Evolutionary conservation across 164 flowering plant genomes (phyloP).

Genomic region (Piper longum): DNA sequence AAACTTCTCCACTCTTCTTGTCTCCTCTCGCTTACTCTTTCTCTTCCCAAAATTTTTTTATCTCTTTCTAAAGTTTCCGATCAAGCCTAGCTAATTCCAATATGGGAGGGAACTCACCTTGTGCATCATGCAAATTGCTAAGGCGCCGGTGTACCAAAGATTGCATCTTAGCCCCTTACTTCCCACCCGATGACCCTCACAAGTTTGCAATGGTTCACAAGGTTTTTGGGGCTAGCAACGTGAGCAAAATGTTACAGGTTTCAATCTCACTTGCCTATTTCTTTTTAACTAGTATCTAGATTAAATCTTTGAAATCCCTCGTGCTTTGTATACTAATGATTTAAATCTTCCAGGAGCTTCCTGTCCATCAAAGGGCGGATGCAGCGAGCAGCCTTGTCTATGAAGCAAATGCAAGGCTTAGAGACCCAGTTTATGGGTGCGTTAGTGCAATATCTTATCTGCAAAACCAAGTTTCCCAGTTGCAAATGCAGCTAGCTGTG

Average conservation of each 20-base stretch:
- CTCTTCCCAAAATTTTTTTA: too few relatives aligned
- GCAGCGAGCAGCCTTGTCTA: slow-evolving; percentile 55
- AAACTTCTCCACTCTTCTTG: neutral
- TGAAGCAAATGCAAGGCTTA: slow-evolving; percentile 44
- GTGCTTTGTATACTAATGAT: neutral
- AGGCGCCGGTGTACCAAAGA: slow-evolving; percentile 29
- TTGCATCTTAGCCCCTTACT: slow-evolving; percentile 35
- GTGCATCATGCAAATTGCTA: slow-evolving; percentile 37
- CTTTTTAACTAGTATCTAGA: neutral
- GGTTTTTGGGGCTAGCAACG: slow-evolving; percentile 53
- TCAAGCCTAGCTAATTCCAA: neutral
- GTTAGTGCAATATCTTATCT: slow-evolving; percentile 56
- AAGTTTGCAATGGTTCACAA: slow-evolving; percentile 33
- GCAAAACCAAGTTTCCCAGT: slow-evolving; percentile 46
- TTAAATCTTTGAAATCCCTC: neutral
- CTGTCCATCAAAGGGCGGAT: slow-evolving; percentile 35
- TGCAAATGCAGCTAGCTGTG: slow-evolving; percentile 30
- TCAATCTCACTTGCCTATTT: neutral
- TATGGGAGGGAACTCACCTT: slow-evolving; percentile 17
- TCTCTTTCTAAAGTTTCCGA: neutral
- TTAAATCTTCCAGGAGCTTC: slow-evolving; percentile 22
- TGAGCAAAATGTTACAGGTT: slow-evolving; percentile 35
- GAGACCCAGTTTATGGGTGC: slow-evolving; percentile 65
- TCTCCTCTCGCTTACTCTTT: neutral
- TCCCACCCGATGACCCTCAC: slow-evolving; percentile 22